Percentiles rank a stretch among this genome's conserved stretches.
Conservation (phyloP, 805 yeast species). For the Candida orba region DNA sequence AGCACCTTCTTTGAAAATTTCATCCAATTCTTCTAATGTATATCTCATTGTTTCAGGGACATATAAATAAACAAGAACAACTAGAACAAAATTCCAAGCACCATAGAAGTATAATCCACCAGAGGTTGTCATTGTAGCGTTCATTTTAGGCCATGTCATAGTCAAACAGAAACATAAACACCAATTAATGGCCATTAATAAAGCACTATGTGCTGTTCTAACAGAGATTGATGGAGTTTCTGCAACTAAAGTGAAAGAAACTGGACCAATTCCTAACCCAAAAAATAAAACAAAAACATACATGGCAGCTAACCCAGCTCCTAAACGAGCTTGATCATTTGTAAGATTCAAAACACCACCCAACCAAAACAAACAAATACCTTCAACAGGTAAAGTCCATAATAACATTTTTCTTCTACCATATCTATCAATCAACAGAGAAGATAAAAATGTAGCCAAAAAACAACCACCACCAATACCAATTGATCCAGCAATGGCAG, state of each 20-base stretch:
- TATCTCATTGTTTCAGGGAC: constrained; percentile 61
- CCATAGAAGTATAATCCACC: constrained; percentile 50
- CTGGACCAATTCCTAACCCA: constrained; percentile 49
- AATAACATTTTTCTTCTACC: constrained; percentile 48
- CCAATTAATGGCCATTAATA: constrained; percentile 42
- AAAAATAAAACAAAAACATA: constrained; percentile 38
- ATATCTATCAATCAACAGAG: constrained; percentile 40
- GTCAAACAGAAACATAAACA: constrained; percentile 38
- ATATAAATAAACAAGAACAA: constrained; percentile 38
- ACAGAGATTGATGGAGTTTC: constrained; percentile 45
- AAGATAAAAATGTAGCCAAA: constrained; percentile 40
- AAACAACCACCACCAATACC: constrained; percentile 44
- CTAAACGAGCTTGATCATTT: constrained; percentile 32
- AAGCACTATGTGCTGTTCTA: constrained; percentile 44
- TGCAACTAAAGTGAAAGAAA: constrained; percentile 48
- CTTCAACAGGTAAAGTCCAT: constrained; percentile 54
- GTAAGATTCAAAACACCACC: constrained; percentile 39
- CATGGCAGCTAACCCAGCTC: constrained; percentile 37
- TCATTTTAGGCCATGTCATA: constrained; percentile 48
- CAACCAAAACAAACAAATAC: constrained; percentile 43
- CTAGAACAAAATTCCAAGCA: constrained; percentile 42
- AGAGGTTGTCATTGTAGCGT: constrained; percentile 35
- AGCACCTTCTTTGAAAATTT: constrained; percentile 41
- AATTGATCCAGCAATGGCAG: constrained; percentile 41
- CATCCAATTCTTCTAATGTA: constrained; percentile 72